Base-by-base conservation (phyloP, 2,329 filamentous ascomycete species). In the Fusarium newnesense region DNA sequence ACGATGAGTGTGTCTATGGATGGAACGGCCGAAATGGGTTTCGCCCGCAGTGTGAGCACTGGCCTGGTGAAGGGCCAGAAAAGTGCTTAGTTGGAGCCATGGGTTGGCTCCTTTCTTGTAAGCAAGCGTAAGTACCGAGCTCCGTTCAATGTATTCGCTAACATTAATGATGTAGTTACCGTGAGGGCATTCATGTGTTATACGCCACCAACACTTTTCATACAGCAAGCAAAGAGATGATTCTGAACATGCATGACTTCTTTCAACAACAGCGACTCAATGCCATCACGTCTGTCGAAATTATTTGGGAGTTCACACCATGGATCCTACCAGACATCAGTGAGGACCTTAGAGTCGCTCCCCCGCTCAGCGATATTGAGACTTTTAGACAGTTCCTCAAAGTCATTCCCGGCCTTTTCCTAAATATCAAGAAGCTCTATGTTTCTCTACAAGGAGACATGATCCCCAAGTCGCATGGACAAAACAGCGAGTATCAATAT, bases 71-170 rank as follows among this genome's bases (percentile, higher is more conserved):
- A 15, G 54, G 50, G 13, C 70, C 76, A 1, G 18, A 56, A 5
- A 75, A 75, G 44, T 78, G 74, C 44, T 61, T 36, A 1, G 58
- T 81, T 19, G 81, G 80, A 1, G 73, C 72, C 1, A 73, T 81
- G 72, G 80, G 78, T 6, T 82, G 80, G 79, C 72, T 81, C 3
- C 67, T 76, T 4, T 67, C 73, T 18, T 82, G 79, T 54, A 74
- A 76, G 19, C 77, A 80, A 67, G 80, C 81, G 74, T 79, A 57
- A 46, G 54, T 4, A 8, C 19, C 5, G 7, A 32, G 7, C 10
- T 7, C 19, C 8, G 7, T 30, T 19, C 16, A 30, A 24, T 4
- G 21, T 26, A 15, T 15, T 24, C 7, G 9, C 32, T 63, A 9
- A 63, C 15, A 10, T 2, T 4, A n/a, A 28, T 1, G 24, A 21